phyloP scores from a whole-genome alignment of 2,329 filamentous ascomycete species.

The Aspergillus terreus region DNA sequence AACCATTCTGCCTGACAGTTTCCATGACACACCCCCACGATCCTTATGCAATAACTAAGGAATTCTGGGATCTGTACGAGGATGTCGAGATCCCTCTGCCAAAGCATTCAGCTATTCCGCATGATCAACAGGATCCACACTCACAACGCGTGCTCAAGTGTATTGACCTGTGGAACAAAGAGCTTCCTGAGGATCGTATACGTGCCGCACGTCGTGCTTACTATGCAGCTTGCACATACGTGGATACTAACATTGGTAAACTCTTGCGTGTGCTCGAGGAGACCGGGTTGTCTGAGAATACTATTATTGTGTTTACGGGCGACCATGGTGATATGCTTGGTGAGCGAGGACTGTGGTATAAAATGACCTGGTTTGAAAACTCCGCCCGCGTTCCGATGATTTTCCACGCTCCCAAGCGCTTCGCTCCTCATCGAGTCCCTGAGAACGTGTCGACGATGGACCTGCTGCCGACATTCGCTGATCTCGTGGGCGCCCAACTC shows the following conservation, averaged over 20 bases:
- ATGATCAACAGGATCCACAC: constrained; percentile 80
- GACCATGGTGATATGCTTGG: constrained; percentile 97
- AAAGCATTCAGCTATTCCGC: constrained; percentile 65
- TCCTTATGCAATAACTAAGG: constrained; percentile 87
- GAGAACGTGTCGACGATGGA: constrained; percentile 90
- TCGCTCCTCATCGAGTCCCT: constrained; percentile 69
- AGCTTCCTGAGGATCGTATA: constrained; percentile 81
- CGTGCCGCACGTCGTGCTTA: constrained; percentile 82
- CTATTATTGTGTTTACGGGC: constrained; percentile 86
- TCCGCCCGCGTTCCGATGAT: constrained; percentile 86
- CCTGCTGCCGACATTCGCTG: constrained; percentile 82
- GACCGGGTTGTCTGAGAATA: constrained; percentile 76
- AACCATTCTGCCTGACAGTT: constrained; percentile 84
- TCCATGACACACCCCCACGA: constrained; percentile 94
- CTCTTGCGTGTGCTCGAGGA: constrained; percentile 73
- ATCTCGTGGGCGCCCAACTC: constrained; percentile 70
- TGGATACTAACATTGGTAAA: constrained; percentile 87
- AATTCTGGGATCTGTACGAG: constrained; percentile 92
- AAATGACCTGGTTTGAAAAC: constrained; percentile 95
- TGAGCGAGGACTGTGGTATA: constrained; percentile 88
- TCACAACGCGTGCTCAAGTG: constrained; percentile 83
- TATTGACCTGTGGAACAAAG: constrained; percentile 78
- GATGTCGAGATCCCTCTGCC: constrained; percentile 82
- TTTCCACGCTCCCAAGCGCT: constrained; percentile 73
- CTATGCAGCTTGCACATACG: constrained; percentile 89